Conservation (phyloP, 805 yeast genomes). For the Candida sanyiensis region DNA sequence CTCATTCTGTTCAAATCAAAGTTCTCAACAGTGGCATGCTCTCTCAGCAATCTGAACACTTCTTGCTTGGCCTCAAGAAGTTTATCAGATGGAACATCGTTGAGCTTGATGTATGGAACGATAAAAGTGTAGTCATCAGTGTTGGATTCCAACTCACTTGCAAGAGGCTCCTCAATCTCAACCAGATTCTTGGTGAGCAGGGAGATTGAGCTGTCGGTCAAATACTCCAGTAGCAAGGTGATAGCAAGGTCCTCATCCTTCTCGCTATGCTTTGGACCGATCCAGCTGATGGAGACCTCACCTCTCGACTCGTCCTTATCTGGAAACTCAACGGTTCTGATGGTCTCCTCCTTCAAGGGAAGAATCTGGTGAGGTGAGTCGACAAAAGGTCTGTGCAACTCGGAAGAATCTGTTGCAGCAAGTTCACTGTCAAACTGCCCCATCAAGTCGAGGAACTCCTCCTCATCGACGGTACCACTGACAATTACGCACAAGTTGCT, state of each 20-base stretch:
- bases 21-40: slow-evolving; percentile 42
- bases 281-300: slow-evolving; percentile 68
- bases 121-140: slow-evolving; percentile 70
- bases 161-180: slow-evolving; percentile 77
- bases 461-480: slow-evolving; percentile 79
- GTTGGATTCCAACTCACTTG: slow-evolving; percentile 61
- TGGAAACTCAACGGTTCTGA: slow-evolving; percentile 67
- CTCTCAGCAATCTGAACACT: slow-evolving; percentile 44
- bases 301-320: slow-evolving; percentile 85
- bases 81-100: slow-evolving; percentile 71
- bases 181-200: slow-evolving; percentile 65
- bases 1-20: slow-evolving; percentile 62
- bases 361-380: slow-evolving; percentile 49
- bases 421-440: slow-evolving; percentile 54
- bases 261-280: slow-evolving; percentile 65
- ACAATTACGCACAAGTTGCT: slow-evolving; percentile 79
- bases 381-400: slow-evolving; percentile 65
- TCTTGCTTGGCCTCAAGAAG: slow-evolving; percentile 48
- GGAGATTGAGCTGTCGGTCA: slow-evolving; percentile 74
- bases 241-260: slow-evolving; percentile 57
- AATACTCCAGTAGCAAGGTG: slow-evolving; percentile 63
- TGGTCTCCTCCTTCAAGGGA: slow-evolving; percentile 28
- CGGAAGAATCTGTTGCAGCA: slow-evolving; percentile 29
- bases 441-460: slow-evolving; percentile 59
- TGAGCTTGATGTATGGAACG: slow-evolving; percentile 47